Conservation (phyloP, 75 land plant genomes). For the Isoetes taiwanensis region DNA sequence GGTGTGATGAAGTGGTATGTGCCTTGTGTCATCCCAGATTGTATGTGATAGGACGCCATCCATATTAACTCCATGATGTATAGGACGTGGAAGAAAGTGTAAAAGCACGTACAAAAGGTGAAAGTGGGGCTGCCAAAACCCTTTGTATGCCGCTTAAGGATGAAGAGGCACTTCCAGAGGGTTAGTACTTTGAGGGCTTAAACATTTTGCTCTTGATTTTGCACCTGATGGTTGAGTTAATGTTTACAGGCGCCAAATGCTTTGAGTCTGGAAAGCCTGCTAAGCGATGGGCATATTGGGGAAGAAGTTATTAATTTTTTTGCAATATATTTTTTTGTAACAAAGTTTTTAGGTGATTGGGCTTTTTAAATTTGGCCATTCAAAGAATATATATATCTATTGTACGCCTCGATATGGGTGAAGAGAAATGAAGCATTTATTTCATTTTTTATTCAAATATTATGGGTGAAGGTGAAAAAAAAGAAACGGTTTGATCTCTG, state of each 20-base stretch:
- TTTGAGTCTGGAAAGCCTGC: constrained; percentile 98
- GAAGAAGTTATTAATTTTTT: constrained; percentile 86
- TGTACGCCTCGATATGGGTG: no score
- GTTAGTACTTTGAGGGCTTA: constrained; percentile 23
- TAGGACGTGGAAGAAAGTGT: constrained; percentile 97
- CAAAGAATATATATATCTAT: no score
- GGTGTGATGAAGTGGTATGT: constrained; percentile 94
- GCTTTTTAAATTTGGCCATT: no score
- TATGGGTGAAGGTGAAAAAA: no score
- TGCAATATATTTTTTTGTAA: no score
- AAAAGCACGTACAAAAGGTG: constrained; percentile 84
- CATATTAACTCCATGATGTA: no score
- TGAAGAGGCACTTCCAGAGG: constrained; percentile 37
- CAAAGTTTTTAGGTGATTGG: no score
- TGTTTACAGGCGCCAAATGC: constrained; percentile 64
- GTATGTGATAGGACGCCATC: no score
- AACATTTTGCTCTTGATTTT: no score
- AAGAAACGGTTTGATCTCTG: no score
- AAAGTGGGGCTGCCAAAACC: constrained; percentile 86
- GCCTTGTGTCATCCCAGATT: neutral
- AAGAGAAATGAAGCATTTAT: no score
- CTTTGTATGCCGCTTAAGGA: constrained; percentile 71
- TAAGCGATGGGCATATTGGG: constrained; percentile 93
- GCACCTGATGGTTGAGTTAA: neutral
- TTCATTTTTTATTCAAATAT: no score